Evolutionary conservation across 768 basidiomycete genomes (phyloP).

Genomic region (Favolaschia claudopus): DNA sequence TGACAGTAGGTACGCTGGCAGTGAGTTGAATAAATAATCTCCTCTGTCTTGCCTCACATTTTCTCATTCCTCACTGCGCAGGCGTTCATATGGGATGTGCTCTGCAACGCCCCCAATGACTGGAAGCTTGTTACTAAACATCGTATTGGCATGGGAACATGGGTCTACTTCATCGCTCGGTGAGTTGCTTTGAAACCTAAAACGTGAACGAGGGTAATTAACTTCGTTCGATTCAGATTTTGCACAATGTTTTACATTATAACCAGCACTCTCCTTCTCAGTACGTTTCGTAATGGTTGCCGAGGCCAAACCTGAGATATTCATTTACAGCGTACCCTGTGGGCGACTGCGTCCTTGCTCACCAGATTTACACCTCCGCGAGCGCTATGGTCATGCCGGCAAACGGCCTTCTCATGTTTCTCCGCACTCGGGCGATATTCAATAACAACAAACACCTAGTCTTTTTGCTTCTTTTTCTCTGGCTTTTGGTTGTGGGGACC

Average conservation of each 20-base stretch:
- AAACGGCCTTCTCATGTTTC: not conserved
- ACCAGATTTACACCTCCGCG: not conserved
- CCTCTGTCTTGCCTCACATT: too few relatives aligned
- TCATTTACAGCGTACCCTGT: not conserved
- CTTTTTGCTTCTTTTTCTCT: not conserved
- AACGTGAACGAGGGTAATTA: too few relatives aligned
- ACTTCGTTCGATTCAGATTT: conserved; percentile 3
- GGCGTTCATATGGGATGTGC: conserved; percentile 26
- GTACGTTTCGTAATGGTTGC: too few relatives aligned
- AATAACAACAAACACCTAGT: not conserved
- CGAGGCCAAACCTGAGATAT: too few relatives aligned
- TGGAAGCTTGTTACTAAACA: conserved; percentile 22
- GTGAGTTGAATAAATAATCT: not conserved
- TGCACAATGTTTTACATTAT: not conserved
- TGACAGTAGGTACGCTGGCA: not conserved
- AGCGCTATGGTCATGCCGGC: not conserved
- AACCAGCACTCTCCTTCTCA: not conserved
- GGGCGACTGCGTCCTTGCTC: not conserved
- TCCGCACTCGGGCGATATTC: not conserved
- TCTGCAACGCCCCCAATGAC: conserved; percentile 27
- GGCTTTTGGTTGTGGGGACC: not conserved
- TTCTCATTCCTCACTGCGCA: too few relatives aligned
- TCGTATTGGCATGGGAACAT: conserved; percentile 16
- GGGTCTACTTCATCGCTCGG: conserved; percentile 31
- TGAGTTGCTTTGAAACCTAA: not conserved